phyloP scores from a whole-genome alignment of 176 grass and related monocot species.

The Zoysia japonica region DNA sequence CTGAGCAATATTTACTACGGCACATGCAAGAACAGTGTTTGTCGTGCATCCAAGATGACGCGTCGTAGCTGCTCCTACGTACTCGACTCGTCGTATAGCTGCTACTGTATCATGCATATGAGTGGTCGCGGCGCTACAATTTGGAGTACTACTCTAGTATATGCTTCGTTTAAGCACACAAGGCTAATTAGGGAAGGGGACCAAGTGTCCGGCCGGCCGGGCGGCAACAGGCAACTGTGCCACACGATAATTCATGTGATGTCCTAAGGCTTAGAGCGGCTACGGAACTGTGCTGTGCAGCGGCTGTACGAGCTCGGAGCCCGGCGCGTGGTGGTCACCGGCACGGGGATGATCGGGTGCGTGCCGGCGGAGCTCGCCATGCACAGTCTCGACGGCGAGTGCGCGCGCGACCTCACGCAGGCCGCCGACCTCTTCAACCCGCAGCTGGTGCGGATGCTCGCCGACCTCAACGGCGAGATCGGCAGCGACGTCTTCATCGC shows the following conservation, averaged over 20 bases:
- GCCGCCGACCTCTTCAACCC: constrained; percentile 90
- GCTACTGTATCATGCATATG: background rate
- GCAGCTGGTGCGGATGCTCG: constrained; percentile 53
- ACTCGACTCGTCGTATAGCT: background rate
- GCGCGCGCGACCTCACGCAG: constrained; percentile 62
- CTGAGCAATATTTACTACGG: constrained; percentile 19
- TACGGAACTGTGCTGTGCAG: constrained; percentile 31
- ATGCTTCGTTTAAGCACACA: background rate
- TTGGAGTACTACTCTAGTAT: too few species aligned
- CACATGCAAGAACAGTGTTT: constrained; percentile 37
- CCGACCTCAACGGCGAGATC: constrained; percentile 53
- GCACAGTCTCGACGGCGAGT: constrained; percentile 63
- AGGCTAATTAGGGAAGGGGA: background rate
- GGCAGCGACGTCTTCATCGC: constrained; percentile 64
- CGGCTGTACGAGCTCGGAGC: constrained; percentile 71
- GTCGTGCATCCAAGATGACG: background rate
- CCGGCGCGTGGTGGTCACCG: constrained; percentile 78
- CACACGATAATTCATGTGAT: background rate
- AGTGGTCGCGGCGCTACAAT: background rate
- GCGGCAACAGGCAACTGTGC: background rate
- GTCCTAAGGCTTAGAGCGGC: background rate
- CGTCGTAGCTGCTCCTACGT: background rate
- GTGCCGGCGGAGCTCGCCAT: constrained; percentile 83
- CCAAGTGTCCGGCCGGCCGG: background rate
- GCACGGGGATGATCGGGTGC: constrained; percentile 91